These are phyloP conservation scores for Aphanomyces stellatus DNA, from an alignment of 352 stramenopile genomes.

Conservation along the genomic window DNA sequence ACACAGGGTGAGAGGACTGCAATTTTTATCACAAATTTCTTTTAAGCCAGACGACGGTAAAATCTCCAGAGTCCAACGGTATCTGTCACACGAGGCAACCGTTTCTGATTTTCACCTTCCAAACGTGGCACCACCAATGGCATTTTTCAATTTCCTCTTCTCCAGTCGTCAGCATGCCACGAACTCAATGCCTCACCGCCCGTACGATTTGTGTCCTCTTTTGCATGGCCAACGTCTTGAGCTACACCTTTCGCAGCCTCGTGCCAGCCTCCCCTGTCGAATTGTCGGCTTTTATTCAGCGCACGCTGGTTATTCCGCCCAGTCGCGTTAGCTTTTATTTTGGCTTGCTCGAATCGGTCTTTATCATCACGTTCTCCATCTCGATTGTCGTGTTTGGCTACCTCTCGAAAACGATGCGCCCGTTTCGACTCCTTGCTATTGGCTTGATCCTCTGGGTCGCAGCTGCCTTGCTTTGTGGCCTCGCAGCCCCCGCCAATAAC, in stretches of 20 bases:
- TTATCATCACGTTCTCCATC: not conserved
- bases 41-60: too few relatives aligned
- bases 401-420: not conserved
- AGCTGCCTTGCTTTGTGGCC: not conserved
- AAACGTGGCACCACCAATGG: too few relatives aligned
- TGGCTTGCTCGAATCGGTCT: slow-evolving; percentile 1
- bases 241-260: not conserved
- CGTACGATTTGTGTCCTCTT: too few relatives aligned
- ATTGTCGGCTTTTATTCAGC: not conserved
- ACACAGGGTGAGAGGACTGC: too few relatives aligned
- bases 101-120: too few relatives aligned
- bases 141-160: too few relatives aligned
- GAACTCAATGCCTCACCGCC: too few relatives aligned
- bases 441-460: not conserved
- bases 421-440: not conserved
- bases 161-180: too few relatives aligned
- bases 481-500: not conserved
- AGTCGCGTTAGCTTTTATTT: not conserved
- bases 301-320: not conserved
- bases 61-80: too few relatives aligned
- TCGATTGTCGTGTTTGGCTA: not conserved
- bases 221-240: not conserved
- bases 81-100: too few relatives aligned
- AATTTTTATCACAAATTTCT: too few relatives aligned
- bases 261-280: not conserved